These are phyloP conservation scores for Pseudevernia furfuracea DNA, from an alignment of 495 filamentous ascomycete genomes.

Conservation along the genomic window DNA sequence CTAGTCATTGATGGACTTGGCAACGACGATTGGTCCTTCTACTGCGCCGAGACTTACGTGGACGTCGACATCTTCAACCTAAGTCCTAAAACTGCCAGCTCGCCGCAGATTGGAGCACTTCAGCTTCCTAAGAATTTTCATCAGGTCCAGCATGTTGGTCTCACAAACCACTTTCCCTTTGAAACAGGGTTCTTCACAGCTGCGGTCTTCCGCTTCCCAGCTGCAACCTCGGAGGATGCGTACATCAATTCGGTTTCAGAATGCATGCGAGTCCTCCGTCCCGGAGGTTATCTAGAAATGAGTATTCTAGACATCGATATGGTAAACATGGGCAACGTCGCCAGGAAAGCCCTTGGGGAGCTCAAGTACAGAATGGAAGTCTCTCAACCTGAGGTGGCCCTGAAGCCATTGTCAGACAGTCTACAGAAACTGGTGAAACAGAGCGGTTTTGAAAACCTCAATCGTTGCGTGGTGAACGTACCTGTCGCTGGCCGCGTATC, in stretches of 20 bases:
- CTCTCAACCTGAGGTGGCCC: constrained; percentile 51
- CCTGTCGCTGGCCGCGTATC: constrained; percentile 71
- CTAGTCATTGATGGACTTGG: constrained; percentile 89
- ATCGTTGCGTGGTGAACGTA: constrained; percentile 80
- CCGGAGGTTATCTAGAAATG: constrained; percentile 84
- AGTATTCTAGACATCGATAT: constrained; percentile 78
- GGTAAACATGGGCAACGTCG: constrained; percentile 74
- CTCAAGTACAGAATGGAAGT: constrained; percentile 70
- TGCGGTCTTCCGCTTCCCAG: constrained; percentile 83
- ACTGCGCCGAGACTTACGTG: constrained; percentile 86
- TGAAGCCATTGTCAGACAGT: constrained; percentile 71
- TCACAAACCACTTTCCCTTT: constrained; percentile 73
- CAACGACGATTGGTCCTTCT: constrained; percentile 95
- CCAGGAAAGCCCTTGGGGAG: constrained; percentile 64
- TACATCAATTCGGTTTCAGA: constrained; percentile 77
- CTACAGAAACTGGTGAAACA: constrained; percentile 67
- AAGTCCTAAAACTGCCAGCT: constrained; percentile 32
- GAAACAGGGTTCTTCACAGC: constrained; percentile 76
- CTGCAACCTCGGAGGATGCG: constrained; percentile 61
- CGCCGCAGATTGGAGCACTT: constrained; percentile 30
- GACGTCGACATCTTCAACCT: constrained; percentile 80
- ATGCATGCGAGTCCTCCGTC: constrained; percentile 81
- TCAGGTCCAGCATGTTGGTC: constrained; percentile 65
- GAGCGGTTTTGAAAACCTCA: constrained; percentile 75
- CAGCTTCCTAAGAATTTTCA: constrained; percentile 75